These are phyloP conservation scores for Pythium myriotylum DNA, from an alignment of 352 stramenopile species.

Conservation along the genomic window DNA sequence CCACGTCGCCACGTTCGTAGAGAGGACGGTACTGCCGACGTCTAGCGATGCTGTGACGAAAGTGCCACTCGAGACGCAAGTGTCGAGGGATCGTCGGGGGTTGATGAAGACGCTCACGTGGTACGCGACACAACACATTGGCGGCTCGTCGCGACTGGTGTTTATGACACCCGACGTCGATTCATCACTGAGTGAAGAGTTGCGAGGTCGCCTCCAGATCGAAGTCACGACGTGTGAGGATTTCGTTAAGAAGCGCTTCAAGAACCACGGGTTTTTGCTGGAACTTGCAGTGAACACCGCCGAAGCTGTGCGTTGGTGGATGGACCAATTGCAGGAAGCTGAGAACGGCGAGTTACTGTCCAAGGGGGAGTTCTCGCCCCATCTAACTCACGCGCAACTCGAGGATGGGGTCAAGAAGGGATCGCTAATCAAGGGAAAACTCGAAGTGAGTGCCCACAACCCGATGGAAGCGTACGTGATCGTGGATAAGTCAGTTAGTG, in stretches of 20 bases:
- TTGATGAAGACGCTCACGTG: constrained; percentile 67
- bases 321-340: constrained; percentile 34
- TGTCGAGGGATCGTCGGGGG: constrained; percentile 40
- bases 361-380: constrained; percentile 58
- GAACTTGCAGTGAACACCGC: constrained; percentile 67
- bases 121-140: constrained; percentile 54
- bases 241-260: constrained; percentile 50
- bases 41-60: neutral
- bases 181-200: constrained; percentile 37
- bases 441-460: constrained; percentile 76
- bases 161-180: constrained; percentile 64
- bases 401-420: constrained; percentile 35
- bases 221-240: constrained; percentile 60
- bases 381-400: constrained; percentile 43
- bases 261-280: constrained; percentile 41
- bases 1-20: constrained; percentile 57
- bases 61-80: constrained; percentile 40
- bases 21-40: constrained; percentile 21
- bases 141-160: constrained; percentile 39
- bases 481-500: constrained; percentile 33
- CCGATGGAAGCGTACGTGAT: constrained; percentile 79
- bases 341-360: constrained; percentile 26
- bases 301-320: constrained; percentile 54
- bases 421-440: constrained; percentile 45
- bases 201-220: constrained; percentile 38